These are phyloP conservation scores for Cenchrus fungigraminus DNA, from an alignment of 176 grass and related monocot genomes.

Conservation along the genomic window DNA sequence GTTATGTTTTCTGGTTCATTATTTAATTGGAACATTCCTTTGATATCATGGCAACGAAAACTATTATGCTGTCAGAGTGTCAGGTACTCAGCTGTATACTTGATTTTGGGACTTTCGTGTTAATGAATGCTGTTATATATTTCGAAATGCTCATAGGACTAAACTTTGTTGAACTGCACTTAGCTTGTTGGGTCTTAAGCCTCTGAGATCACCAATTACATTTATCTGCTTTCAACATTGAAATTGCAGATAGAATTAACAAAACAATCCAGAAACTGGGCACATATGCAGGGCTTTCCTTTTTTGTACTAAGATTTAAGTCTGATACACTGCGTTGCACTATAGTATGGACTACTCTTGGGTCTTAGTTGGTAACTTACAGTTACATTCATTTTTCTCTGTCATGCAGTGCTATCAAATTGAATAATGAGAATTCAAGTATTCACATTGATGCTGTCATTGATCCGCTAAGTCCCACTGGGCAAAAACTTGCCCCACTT, in stretches of 20 bases:
- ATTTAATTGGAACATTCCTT: conserved; percentile 21
- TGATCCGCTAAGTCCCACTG: conserved; percentile 87
- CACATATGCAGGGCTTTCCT: conserved; percentile 12
- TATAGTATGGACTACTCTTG: conserved; percentile 19
- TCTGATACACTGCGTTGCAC: neutral
- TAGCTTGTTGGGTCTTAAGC: conserved; percentile 34
- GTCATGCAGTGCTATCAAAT: conserved; percentile 77
- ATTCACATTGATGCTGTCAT: conserved; percentile 98
- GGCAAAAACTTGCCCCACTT: conserved; percentile 93
- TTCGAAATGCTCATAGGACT: conserved; percentile 14
- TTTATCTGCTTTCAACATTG: neutral
- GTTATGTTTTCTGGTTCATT: conserved; percentile 11
- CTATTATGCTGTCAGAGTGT: neutral
- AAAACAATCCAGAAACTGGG: conserved; percentile 22
- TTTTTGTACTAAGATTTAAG: conserved; percentile 15
- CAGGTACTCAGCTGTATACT: neutral
- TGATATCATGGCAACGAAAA: neutral
- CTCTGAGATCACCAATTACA: neutral
- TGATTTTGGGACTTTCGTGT: conserved; percentile 18
- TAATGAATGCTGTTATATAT: conserved; percentile 9
- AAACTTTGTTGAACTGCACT: conserved; percentile 11
- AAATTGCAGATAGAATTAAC: conserved; percentile 32
- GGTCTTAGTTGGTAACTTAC: conserved; percentile 20
- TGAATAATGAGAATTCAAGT: conserved; percentile 73
- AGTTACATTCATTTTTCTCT: conserved; percentile 42